A percentile compares a stretch with the other conserved stretches of the same genome.
Evolutionary conservation across 2,329 filamentous ascomycete genomes (phyloP).

Genomic region (Sporothrix pallida): DNA sequence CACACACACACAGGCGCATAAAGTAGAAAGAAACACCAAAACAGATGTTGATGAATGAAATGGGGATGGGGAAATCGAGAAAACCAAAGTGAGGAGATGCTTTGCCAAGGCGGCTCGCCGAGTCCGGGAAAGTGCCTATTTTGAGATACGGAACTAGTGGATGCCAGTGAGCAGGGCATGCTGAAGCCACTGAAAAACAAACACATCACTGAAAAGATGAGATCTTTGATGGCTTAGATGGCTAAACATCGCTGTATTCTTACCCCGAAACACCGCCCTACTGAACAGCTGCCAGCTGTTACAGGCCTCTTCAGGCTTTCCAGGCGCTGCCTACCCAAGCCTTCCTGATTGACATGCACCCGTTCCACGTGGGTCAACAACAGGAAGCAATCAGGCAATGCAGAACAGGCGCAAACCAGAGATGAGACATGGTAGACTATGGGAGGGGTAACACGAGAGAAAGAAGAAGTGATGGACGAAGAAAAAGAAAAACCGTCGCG

Average conservation of each 20-base stretch:
- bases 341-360: not conserved
- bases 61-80: not conserved
- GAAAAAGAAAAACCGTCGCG: not conserved
- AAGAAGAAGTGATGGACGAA: not conserved
- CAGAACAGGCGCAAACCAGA: not conserved
- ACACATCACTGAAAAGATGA: not conserved
- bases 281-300: not conserved
- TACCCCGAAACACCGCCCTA: not conserved
- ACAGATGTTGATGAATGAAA: too few relatives aligned
- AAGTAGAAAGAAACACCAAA: not conserved
- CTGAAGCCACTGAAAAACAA: not conserved
- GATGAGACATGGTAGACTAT: not conserved
- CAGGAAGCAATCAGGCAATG: constrained; percentile 2
- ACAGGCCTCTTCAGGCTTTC: too few relatives aligned
- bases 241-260: too few relatives aligned
- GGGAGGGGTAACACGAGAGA: not conserved
- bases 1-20: not conserved
- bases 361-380: constrained; percentile 18
- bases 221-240: not conserved
- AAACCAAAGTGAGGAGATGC: not conserved
- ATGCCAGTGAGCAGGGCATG: not conserved
- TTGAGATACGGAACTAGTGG: not conserved
- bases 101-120: not conserved
- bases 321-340: not conserved
- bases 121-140: constrained; percentile 7